A percentile compares a stretch with the other conserved stretches of the same genome.
These are phyloP conservation scores for Ceratocystiopsis sp. DNA, from an alignment of 2,329 filamentous ascomycete species.

Conservation along the genomic window DNA sequence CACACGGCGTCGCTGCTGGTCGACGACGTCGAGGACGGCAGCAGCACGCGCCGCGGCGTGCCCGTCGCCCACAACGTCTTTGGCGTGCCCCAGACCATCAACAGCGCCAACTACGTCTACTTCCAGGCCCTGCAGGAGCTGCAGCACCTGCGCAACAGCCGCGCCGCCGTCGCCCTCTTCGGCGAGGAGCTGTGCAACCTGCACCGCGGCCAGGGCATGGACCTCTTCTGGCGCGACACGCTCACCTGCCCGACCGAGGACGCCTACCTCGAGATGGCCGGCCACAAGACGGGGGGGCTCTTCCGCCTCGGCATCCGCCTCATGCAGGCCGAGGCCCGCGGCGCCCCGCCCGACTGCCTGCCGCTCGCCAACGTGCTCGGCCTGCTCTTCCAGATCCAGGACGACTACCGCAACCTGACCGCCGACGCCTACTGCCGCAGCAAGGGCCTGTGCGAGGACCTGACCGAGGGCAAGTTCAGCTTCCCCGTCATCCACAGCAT, in stretches of 20 bases:
- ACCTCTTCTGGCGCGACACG: constrained; percentile 77
- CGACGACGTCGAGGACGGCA: constrained; percentile 73
- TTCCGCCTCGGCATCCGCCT: constrained; percentile 74
- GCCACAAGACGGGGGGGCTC: constrained; percentile 76
- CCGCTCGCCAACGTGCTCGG: constrained; percentile 74
- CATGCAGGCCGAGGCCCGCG: constrained; percentile 59
- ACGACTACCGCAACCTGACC: constrained; percentile 84
- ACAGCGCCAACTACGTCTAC: constrained; percentile 80
- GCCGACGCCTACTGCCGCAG: constrained; percentile 62
- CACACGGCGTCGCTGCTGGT: constrained; percentile 72
- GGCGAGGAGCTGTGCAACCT: constrained; percentile 72
- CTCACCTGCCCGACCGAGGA: constrained; percentile 71
- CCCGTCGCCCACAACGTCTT: constrained; percentile 77
- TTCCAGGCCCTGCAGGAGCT: constrained; percentile 65
- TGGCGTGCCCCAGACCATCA: constrained; percentile 75
- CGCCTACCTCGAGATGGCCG: constrained; percentile 82
- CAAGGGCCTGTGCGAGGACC: constrained; percentile 87
- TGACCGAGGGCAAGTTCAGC: constrained; percentile 94
- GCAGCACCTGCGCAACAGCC: constrained; percentile 48
- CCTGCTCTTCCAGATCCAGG: constrained; percentile 76
- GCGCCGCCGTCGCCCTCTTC: constrained; percentile 47
- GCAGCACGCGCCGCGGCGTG: constrained; percentile 56
- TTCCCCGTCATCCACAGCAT: constrained; percentile 94
- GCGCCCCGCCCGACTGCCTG: constrained; percentile 44
- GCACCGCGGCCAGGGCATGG: constrained; percentile 79